Evolutionary conservation across 1,139 yeast species (phyloP), one percentile per base, ranked within the genome.

Genomic region (Maudiozyma humilis): DNA sequence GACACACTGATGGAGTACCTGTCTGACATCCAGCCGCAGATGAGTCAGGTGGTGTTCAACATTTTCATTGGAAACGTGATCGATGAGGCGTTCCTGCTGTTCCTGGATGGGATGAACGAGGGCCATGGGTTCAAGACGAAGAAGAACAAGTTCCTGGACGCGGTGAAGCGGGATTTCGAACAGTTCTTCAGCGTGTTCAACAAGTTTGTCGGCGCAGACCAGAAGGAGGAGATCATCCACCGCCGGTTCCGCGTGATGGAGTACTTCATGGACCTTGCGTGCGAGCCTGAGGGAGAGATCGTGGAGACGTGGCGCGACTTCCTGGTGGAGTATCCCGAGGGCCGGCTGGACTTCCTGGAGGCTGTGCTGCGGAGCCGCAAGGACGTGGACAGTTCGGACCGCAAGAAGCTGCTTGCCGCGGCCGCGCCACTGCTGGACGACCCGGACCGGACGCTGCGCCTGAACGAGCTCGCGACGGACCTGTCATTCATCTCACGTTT

Each of bases 1-100:
- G 89, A 81, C 51, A 85, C 95, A 0, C 69, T 85, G n/a, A 72
- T 70, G 32, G 95, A 86, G 55, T 86, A 83, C 59, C 69, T 83
- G 64, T 73, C 70, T 32, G 95, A 86, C 48, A 72, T 83, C 32
- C 63, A 67, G 44, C 60, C 61, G 32, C 70, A 69, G 38, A 65
- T 76, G 66, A 71, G 75, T 47, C 67, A 70, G 8, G 71, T 72
- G 40, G 64, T 78, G 35, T 75, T 72, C 53, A 77, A 71, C 33
- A 69, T 76, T n/a, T 67, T 76, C 44, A 57, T 72, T 17, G 81
- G 76, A 42, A 74, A 73, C 44, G 58, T 76, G 19, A 62, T 78
- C 36, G 78, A 74, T 36, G 78, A 71, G 47, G 65, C 74, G 2
- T 59, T 75, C 4, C 54, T 74, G 12, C 64, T 65, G 38, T 78